Evolutionary conservation across 331 rosid species (phyloP), one percentile per base, ranked within the genome.

Genomic region (Pyrus hybrid): DNA sequence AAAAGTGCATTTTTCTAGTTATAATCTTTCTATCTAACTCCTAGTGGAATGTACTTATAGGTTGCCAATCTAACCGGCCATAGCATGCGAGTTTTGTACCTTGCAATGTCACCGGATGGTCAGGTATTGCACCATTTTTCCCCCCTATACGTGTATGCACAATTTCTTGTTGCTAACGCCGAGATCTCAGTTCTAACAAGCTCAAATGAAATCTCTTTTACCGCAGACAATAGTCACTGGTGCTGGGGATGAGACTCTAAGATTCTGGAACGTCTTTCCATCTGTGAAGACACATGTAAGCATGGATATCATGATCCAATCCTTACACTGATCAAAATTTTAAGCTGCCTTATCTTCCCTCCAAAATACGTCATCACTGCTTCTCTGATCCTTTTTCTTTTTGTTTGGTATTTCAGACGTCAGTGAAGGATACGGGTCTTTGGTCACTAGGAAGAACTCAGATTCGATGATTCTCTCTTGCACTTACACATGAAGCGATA

Each of bases 101-200:
- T 94, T 68, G 99, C 99, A 85, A 87, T 82, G 88, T 94, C 99
- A 70, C 99, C 99, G 7, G 99, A 94, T 70, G 99, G 99, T 28
- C 97, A 91, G 96, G 93, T 88, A 88, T 37, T 65, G 65, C 32
- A 35, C 17, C n/a, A 13, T 63, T 9, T 32, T 20, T 17, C 2
- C 45, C 28, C 1, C 5, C n/a, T 0, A 12, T 13, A 61, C 6
- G 33, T 0, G 0, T 14, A 6, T 18, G 13, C 16, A 32, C 5
- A 8, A 21, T 1, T 13, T n/a, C 30, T 69, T 17, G 21, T 43
- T 20, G 56, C 20, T 29, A 17, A 37, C 2, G 7, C n/a, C 12
- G 41, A 41, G 4, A 26, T 37, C 20, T 64, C 49, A 47, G 79
- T 13, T 10, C 30, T 57, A 23, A 35, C 21, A 49, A 58, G 65